phyloP scores from a whole-genome alignment of 2,329 filamentous ascomycete genomes.

The Aspergillus hortae region DNA sequence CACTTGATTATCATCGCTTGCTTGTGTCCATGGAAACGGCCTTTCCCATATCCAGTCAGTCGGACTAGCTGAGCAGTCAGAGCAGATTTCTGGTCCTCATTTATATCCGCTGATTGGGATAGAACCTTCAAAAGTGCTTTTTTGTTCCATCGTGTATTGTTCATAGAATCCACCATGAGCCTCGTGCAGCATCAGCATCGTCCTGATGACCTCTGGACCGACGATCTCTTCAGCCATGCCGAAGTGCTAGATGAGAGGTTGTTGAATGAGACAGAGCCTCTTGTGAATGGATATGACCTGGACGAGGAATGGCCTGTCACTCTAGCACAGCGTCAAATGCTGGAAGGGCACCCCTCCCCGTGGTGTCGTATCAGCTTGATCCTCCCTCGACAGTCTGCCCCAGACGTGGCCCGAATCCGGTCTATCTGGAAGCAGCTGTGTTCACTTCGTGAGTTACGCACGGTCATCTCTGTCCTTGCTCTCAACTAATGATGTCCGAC shows the following conservation, averaged over 20 bases:
- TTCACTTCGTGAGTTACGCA: background rate
- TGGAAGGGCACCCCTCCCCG: background rate
- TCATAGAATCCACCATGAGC: background rate
- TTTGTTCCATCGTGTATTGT: background rate
- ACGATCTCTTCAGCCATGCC: background rate
- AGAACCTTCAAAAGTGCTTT: background rate
- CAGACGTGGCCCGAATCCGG: background rate
- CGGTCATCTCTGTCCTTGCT: background rate
- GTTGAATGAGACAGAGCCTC: background rate
- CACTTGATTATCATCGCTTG: background rate
- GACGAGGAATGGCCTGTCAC: background rate
- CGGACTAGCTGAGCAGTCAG: background rate
- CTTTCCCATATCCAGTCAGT: background rate
- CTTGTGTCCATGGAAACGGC: background rate
- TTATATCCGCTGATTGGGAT: too few relatives aligned
- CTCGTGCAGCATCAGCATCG: background rate
- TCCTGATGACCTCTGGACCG: background rate
- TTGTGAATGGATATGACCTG: background rate
- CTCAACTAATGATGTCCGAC: background rate
- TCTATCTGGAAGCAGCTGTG: background rate
- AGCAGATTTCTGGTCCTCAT: background rate
- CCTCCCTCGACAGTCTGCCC: background rate
- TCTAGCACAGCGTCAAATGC: background rate
- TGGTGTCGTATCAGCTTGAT: background rate
- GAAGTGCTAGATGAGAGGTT: background rate